These are phyloP conservation scores for Solanum commersonii DNA, from an alignment of 257 asterid species.

Conservation along the genomic window DNA sequence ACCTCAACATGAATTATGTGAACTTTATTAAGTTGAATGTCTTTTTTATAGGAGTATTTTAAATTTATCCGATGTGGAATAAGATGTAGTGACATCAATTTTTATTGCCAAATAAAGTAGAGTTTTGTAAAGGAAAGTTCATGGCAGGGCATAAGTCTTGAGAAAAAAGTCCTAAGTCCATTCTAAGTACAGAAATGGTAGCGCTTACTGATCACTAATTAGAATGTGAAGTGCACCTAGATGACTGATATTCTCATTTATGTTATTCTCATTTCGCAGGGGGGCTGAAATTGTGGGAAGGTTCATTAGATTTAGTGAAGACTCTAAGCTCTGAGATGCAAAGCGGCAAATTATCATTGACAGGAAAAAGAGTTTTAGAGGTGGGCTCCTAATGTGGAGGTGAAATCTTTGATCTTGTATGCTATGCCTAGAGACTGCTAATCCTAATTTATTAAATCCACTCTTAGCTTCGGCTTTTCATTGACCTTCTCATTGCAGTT, in stretches of 20 bases:
- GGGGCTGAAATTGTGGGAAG: conserved; percentile 95
- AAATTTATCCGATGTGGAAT: background rate
- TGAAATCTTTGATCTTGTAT: conserved; percentile 14
- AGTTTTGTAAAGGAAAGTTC: background rate
- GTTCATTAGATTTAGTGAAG: conserved; percentile 70
- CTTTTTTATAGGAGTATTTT: background rate
- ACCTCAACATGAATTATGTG: background rate
- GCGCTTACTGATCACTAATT: background rate
- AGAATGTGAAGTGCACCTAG: background rate
- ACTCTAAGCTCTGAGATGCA: conserved; percentile 51
- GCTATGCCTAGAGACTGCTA: background rate
- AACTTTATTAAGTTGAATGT: background rate
- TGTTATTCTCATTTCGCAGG: conserved; percentile 31
- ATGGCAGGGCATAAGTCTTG: background rate
- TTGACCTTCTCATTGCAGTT: background rate
- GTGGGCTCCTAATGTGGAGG: conserved; percentile 55
- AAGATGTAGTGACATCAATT: background rate
- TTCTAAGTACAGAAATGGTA: background rate
- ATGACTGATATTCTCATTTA: background rate
- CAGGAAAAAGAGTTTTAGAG: conserved; percentile 83
- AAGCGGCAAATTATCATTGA: conserved; percentile 41
- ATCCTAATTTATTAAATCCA: background rate
- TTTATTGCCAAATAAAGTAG: background rate
- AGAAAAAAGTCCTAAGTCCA: background rate
- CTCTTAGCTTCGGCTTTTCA: background rate